A percentile compares a stretch with the other conserved stretches of the same genome.
phyloP scores from a whole-genome alignment of 768 basidiomycete genomes.

The Calocera cornea region DNA sequence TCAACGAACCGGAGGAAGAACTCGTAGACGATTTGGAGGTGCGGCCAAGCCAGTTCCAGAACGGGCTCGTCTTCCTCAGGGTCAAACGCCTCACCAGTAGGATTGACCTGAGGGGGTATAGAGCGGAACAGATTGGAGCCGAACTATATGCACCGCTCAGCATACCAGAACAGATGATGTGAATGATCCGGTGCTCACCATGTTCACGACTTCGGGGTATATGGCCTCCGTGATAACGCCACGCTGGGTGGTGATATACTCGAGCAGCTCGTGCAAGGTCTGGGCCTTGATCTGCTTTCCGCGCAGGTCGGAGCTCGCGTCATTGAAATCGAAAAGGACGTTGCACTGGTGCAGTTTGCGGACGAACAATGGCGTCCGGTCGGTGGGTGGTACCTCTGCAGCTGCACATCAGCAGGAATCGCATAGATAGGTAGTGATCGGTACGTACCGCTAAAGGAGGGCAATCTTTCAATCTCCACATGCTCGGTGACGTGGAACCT shows the following conservation, averaged over 20 bases:
- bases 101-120: constrained; percentile 98
- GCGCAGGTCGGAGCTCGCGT: constrained; percentile 85
- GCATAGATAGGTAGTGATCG: neutral
- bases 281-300: constrained; percentile 99
- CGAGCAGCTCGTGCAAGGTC: constrained; percentile 94
- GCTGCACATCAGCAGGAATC: constrained; percentile 1
- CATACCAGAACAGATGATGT: neutral
- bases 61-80: constrained; percentile 99
- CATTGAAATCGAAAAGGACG: constrained; percentile 97
- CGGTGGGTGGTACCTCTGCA: constrained; percentile 74
- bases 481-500: constrained; percentile 92
- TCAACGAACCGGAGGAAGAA: constrained; percentile 99
- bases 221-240: constrained; percentile 91
- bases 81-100: constrained; percentile 95
- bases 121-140: constrained; percentile 96
- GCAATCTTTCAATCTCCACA: constrained; percentile 89
- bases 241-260: constrained; percentile 94
- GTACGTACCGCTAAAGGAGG: constrained; percentile 67
- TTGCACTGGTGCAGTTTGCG: constrained; percentile 93
- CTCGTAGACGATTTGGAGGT: constrained; percentile 98
- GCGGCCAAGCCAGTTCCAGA: constrained; percentile 97
- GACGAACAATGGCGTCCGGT: constrained; percentile 82
- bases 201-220: constrained; percentile 98
- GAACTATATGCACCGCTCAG: constrained; percentile 43
- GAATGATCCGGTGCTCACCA: constrained; percentile 43